Conservation (phyloP, 2,329 filamentous ascomycete genomes). For the Hypoxylon sp. region DNA sequence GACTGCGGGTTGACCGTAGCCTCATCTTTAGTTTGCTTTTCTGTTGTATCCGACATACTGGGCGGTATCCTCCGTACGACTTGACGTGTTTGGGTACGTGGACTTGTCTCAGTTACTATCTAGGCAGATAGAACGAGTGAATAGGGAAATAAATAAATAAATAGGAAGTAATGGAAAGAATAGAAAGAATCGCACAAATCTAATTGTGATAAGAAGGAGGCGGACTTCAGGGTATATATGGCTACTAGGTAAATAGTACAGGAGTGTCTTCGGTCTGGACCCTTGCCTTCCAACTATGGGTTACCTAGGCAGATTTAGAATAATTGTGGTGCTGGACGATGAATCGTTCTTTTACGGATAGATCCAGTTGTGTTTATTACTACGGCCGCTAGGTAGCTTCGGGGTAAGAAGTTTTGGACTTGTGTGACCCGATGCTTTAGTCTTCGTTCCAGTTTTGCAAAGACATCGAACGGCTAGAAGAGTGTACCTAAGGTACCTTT, state of each 20-base stretch:
- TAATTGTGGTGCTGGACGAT: conserved; percentile 12
- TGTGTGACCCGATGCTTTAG: conserved; percentile 7
- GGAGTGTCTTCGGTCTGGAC: conserved; percentile 21
- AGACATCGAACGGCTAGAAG: conserved; percentile 8
- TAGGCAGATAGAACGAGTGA: conserved; percentile 4
- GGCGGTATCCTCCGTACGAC: conserved; percentile 4
- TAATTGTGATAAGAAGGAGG: background rate
- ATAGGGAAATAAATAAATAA: background rate
- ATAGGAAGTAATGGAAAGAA: background rate
- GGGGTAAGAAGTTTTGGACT: background rate
- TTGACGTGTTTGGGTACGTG: conserved; percentile 7
- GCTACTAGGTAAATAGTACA: conserved; percentile 2
- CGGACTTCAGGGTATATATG: conserved; percentile 12
- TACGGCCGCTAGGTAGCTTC: conserved; percentile 3
- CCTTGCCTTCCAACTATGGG: conserved; percentile 24
- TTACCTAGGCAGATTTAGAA: conserved; percentile 6
- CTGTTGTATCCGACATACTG: conserved; percentile 49
- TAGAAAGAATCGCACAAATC: background rate
- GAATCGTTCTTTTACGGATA: background rate
- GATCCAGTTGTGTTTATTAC: conserved; percentile 21
- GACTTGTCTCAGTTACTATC: conserved; percentile 9
- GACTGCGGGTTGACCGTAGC: conserved; percentile 35
- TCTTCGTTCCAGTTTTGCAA: background rate
- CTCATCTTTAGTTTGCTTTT: conserved; percentile 50
- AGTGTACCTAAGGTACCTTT: too few species aligned